phyloP scores from a whole-genome alignment of 106 monocot genomes.

The Xerophyta viscosa region DNA sequence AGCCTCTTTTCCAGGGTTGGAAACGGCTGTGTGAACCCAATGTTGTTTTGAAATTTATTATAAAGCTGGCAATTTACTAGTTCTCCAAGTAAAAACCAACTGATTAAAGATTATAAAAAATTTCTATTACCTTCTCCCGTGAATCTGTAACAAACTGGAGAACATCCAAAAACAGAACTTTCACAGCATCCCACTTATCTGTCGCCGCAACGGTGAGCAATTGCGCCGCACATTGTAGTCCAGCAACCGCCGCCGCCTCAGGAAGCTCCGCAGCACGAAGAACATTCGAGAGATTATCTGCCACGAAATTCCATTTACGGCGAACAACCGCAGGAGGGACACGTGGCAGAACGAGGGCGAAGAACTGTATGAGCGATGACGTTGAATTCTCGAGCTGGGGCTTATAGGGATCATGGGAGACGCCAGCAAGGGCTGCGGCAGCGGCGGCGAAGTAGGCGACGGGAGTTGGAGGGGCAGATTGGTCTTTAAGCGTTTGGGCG shows the following conservation, averaged over 20 bases:
- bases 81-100: neutral
- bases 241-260: conserved; percentile 37
- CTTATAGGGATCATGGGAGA: conserved; percentile 29
- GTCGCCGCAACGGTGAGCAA: conserved; percentile 54
- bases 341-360: conserved; percentile 39
- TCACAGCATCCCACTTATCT: conserved; percentile 26
- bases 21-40: neutral
- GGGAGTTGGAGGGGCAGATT: conserved; percentile 47
- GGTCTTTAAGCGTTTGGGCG: conserved; percentile 62
- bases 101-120: neutral
- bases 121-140: conserved; percentile 30
- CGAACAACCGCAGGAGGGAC: conserved; percentile 42
- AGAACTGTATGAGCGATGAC: conserved; percentile 49
- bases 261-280: conserved; percentile 23
- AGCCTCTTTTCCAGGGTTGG: too few species aligned
- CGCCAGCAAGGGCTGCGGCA: conserved; percentile 41
- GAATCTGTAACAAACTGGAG: conserved; percentile 46
- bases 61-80: neutral
- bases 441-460: conserved; percentile 79
- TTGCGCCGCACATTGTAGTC: conserved; percentile 43
- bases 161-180: conserved; percentile 36
- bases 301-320: conserved; percentile 28
- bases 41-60: neutral
- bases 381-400: conserved; percentile 23
- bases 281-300: conserved; percentile 40